Conservation (phyloP, 192 early-diverging fungal species). For the Chytriomyces sp. region DNA sequence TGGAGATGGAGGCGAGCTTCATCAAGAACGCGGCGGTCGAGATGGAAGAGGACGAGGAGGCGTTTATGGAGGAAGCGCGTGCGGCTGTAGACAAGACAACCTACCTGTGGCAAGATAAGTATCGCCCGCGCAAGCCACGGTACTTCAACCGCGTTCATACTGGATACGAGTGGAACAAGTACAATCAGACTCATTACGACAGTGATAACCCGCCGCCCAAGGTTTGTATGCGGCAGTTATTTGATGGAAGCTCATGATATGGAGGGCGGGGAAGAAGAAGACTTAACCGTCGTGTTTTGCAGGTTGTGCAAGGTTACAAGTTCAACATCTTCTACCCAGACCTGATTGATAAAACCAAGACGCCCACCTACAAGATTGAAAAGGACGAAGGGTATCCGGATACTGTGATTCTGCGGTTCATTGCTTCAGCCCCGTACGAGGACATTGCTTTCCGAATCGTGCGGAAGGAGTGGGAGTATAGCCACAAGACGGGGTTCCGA, state of each 20-base stretch:
- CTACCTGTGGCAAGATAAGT: conserved; percentile 75
- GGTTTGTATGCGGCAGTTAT: conserved; percentile 30
- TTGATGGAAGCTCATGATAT: not conserved
- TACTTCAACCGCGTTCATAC: conserved; percentile 98
- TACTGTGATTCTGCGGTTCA: conserved; percentile 85
- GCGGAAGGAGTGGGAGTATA: conserved; percentile 94
- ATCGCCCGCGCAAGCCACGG: conserved; percentile 90
- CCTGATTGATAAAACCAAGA: conserved; percentile 86
- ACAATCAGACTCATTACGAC: conserved; percentile 98
- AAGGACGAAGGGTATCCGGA: conserved; percentile 65
- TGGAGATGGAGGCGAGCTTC: conserved; percentile 35
- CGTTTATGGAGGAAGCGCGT: conserved; percentile 67
- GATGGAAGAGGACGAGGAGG: conserved; percentile 76
- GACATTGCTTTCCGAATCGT: conserved; percentile 97
- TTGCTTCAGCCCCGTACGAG: conserved; percentile 95
- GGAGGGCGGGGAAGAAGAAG: not conserved
- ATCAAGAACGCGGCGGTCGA: conserved; percentile 71
- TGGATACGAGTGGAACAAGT: conserved; percentile 99
- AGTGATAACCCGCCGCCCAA: conserved; percentile 97
- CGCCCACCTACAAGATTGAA: conserved; percentile 88
- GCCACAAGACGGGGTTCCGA: conserved; percentile 72
- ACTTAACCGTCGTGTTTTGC: conserved; percentile 36
- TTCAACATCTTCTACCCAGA: conserved; percentile 99
- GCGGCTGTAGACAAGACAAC: conserved; percentile 61
- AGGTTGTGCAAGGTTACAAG: conserved; percentile 93